Percentiles rank a stretch among this genome's conserved stretches.
phyloP scores from a whole-genome alignment of 495 filamentous ascomycete genomes.

The Daldinia childiae region DNA sequence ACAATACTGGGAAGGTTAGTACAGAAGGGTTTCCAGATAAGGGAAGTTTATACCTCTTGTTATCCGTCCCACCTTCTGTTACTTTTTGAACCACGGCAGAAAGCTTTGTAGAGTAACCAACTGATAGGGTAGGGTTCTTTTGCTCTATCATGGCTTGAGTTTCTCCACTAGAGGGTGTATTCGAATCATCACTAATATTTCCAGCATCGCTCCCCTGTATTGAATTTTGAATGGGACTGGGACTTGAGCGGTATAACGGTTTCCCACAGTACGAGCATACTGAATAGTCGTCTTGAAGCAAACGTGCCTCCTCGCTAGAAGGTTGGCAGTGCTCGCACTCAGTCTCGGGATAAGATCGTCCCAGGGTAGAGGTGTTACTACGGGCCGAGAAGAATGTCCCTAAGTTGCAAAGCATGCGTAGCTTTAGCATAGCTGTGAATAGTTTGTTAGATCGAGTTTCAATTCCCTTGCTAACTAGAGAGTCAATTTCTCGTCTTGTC shows the following conservation, averaged over 20 bases:
- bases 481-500: background rate
- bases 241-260: background rate
- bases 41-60: background rate
- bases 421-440: background rate
- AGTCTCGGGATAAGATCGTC: background rate
- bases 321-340: background rate
- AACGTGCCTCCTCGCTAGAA: background rate
- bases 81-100: background rate
- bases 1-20: constrained; percentile 52
- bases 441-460: background rate
- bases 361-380: no score
- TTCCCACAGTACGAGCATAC: background rate
- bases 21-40: background rate
- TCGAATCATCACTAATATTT: background rate
- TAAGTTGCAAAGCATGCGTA: background rate
- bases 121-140: no score
- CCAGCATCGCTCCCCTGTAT: background rate
- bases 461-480: background rate
- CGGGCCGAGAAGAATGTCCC: background rate
- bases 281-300: background rate
- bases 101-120: background rate
- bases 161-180: background rate
- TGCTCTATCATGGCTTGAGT: background rate
- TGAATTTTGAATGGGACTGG: background rate
- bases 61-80: background rate